Base-by-base conservation (phyloP, 2,329 filamentous ascomycete species). In the Fusarium newnesense region DNA sequence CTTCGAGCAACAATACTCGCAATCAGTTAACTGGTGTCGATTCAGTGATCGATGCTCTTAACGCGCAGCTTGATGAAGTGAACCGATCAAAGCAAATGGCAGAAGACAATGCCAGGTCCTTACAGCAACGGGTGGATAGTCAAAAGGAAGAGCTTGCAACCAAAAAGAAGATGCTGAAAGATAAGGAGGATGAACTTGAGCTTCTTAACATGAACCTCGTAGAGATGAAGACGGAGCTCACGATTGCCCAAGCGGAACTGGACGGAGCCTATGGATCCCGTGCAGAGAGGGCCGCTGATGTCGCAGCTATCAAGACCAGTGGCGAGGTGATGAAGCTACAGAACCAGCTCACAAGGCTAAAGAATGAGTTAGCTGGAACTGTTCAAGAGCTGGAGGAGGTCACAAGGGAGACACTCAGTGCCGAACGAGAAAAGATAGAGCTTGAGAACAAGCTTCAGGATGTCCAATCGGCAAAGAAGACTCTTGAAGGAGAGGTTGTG, bases 181-280 rank as follows among this genome's bases (percentile, higher is more conserved):
- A 83, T 69, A 87, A 86, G 80, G 86, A 88, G 60, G 82, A 84
- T 52, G 86, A 88, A 69, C 76, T 88, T 40, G 87, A 88, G 57
- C 80, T 82, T 61, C 81, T 88, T 60, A 87, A 87, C 79, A 82
- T 85, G 76, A 84, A 85, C 76, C 79, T 90, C 61, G 86, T 87
- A 39, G 88, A 90, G 80, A 84, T 89, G 78, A 90, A 90, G 84
- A 90, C 88, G 60, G 89, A 91, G 76, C 83, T 89, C 67, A 89
- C 88, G 50, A 86, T 90, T 75, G 87, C 88, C 57, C 87, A 88
- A 76, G 89, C 89, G 24, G 89, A 91, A 79, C 85, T 91, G 36
- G 89, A 91, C 71, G 88, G 88, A 64, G 89, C 89, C 32, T 90
- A 90, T 77, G 89, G 89, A 64, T 86, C 87, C 64, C 86, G 88